These are phyloP conservation scores for Gomphus sp. DNA, from an alignment of 1,284 basidiomycete species.

Conservation along the genomic window DNA sequence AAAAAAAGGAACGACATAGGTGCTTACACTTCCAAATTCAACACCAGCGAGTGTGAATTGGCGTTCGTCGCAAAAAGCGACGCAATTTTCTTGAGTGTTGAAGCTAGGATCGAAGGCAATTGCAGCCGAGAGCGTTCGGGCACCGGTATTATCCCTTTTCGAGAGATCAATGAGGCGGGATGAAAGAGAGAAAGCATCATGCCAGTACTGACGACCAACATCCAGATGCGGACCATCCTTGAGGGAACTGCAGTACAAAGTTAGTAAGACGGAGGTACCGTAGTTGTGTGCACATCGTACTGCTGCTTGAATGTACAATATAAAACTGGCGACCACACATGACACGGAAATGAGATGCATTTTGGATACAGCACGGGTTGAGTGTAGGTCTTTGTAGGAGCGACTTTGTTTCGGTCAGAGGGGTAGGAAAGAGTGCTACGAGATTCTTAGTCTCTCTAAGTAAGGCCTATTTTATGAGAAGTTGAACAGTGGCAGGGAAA, in stretches of 20 bases:
- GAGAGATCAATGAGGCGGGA: background rate
- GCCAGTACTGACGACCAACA: background rate
- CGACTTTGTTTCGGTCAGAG: too few species aligned
- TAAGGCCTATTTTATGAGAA: too few species aligned
- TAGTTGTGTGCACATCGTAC: too few species aligned
- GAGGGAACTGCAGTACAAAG: background rate
- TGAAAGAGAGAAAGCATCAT: background rate
- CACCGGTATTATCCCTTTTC: background rate
- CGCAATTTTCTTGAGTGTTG: conserved; percentile 3
- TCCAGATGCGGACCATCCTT: background rate
- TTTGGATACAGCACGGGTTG: too few species aligned
- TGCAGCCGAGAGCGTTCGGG: background rate
- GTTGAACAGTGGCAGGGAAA: too few species aligned
- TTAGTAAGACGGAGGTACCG: background rate
- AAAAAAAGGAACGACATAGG: background rate
- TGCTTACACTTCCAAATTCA: conserved; percentile 2
- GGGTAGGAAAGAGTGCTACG: too few species aligned
- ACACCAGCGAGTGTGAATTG: conserved; percentile 2
- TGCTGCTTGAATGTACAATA: too few species aligned
- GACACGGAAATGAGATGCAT: too few species aligned
- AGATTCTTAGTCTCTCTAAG: too few species aligned
- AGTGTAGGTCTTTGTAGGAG: too few species aligned
- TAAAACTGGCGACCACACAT: too few species aligned
- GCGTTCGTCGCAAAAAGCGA: conserved; percentile 7
- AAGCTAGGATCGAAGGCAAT: conserved; percentile 4